These are phyloP conservation scores for Favolaschia claudopus DNA, from an alignment of 768 basidiomycete genomes.

Conservation along the genomic window DNA sequence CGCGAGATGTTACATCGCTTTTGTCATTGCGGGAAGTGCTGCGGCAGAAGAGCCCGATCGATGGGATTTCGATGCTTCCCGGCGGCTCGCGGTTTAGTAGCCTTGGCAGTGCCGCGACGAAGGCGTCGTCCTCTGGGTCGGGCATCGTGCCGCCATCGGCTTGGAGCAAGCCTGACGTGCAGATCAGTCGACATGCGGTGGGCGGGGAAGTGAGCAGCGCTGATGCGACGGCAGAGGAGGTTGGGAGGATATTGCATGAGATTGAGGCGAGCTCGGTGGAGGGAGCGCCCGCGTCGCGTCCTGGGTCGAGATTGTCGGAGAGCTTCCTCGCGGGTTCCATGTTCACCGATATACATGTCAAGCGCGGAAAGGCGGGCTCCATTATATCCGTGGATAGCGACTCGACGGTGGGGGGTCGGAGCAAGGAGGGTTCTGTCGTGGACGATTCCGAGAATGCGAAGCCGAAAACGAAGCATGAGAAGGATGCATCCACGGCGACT, in stretches of 20 bases:
- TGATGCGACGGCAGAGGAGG: slow-evolving; percentile 44
- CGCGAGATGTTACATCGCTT: slow-evolving; percentile 64
- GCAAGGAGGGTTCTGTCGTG: slow-evolving; percentile 28
- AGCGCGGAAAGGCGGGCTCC: slow-evolving; percentile 48
- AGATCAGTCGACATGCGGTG: slow-evolving; percentile 56
- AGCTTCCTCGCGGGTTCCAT: slow-evolving; percentile 26
- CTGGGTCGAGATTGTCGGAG: slow-evolving; percentile 34
- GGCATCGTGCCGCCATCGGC: slow-evolving; percentile 50
- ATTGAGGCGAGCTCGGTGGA: slow-evolving; percentile 41
- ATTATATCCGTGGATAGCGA: slow-evolving; percentile 49
- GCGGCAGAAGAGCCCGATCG: slow-evolving; percentile 56
- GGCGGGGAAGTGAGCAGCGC: slow-evolving; percentile 55
- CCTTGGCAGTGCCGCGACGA: slow-evolving; percentile 29
- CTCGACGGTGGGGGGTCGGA: slow-evolving; percentile 40
- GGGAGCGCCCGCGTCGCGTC: slow-evolving; percentile 31
- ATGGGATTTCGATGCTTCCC: slow-evolving; percentile 28
- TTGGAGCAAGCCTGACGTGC: slow-evolving; percentile 66
- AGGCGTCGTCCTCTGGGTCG: slow-evolving; percentile 17
- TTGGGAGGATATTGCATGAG: slow-evolving; percentile 55
- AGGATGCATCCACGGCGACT: slow-evolving; percentile 15
- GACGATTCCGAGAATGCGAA: slow-evolving; percentile 13
- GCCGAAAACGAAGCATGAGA: not conserved
- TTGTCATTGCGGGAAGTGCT: slow-evolving; percentile 69
- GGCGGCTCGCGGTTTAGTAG: slow-evolving; percentile 21
- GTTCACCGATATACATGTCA: slow-evolving; percentile 46